Percentiles rank a stretch among this genome's conserved stretches.
These are phyloP conservation scores for Flammula alnicola DNA, from an alignment of 1,284 basidiomycete species.

Conservation along the genomic window DNA sequence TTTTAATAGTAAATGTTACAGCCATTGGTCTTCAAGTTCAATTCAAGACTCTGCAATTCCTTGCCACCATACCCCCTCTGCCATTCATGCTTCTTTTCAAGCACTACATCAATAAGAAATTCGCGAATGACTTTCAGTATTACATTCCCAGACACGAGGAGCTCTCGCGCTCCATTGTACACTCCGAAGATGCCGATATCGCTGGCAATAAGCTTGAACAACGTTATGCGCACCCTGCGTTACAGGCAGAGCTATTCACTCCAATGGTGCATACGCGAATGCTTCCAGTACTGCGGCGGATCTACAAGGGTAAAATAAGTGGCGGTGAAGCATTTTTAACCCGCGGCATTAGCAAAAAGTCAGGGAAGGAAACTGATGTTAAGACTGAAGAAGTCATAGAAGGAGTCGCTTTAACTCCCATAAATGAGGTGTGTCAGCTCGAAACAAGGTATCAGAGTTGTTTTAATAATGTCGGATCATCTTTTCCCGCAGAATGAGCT, in stretches of 20 bases:
- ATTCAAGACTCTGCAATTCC: slow-evolving; percentile 26
- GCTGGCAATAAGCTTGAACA: slow-evolving; percentile 23
- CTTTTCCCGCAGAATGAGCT: slow-evolving; percentile 17
- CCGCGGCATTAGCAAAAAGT: slow-evolving; percentile 14
- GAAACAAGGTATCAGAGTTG: not conserved
- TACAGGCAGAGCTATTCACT: slow-evolving; percentile 18
- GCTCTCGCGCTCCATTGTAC: slow-evolving; percentile 18
- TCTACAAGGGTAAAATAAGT: slow-evolving; percentile 18
- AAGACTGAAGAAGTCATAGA: slow-evolving; percentile 16
- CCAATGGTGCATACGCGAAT: slow-evolving; percentile 24
- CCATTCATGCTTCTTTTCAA: slow-evolving; percentile 23
- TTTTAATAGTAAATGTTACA: slow-evolving; percentile 8
- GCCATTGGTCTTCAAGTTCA: slow-evolving; percentile 27
- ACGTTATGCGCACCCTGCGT: slow-evolving; percentile 25
- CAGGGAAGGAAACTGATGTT: slow-evolving; percentile 1
- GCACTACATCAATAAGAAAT: slow-evolving; percentile 24
- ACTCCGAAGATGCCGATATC: slow-evolving; percentile 21
- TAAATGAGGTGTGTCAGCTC: slow-evolving; percentile 18
- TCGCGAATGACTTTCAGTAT: slow-evolving; percentile 27
- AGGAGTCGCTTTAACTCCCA: slow-evolving; percentile 19
- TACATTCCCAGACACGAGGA: slow-evolving; percentile 24
- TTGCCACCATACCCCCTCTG: slow-evolving; percentile 25
- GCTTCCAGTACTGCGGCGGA: slow-evolving; percentile 20
- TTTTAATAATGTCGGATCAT: not conserved
- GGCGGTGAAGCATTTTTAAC: slow-evolving; percentile 4